A percentile compares a stretch with the other conserved stretches of the same genome.
phyloP scores from a whole-genome alignment of 2,329 filamentous ascomycete species.

The Xylaria sp. region DNA sequence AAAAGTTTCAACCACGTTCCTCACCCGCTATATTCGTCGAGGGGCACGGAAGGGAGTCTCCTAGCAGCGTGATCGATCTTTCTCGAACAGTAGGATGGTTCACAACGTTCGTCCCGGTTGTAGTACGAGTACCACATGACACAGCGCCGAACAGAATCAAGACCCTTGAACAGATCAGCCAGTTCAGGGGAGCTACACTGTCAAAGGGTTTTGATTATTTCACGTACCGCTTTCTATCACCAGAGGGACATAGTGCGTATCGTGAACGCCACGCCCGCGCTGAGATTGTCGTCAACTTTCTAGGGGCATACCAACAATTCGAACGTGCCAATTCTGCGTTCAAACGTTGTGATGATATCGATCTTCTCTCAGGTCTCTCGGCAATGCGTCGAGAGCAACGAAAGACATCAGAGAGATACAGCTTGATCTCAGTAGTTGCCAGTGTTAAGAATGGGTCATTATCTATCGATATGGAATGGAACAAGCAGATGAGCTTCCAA shows the following conservation, averaged over 20 bases:
- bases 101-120: conserved; percentile 23
- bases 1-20: conserved; percentile 3
- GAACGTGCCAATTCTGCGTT: conserved; percentile 16
- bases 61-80: conserved; percentile 15
- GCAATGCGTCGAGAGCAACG: conserved; percentile 21
- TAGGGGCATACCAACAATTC: conserved; percentile 24
- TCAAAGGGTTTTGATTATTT: conserved; percentile 26
- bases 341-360: conserved; percentile 13
- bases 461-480: conserved; percentile 22
- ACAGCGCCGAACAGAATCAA: not conserved
- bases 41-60: conserved; percentile 30
- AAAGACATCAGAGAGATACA: conserved; percentile 22
- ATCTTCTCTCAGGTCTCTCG: conserved; percentile 21
- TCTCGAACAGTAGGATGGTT: conserved; percentile 31
- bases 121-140: conserved; percentile 4
- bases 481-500: conserved; percentile 21
- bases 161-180: not conserved
- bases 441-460: conserved; percentile 21
- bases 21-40: conserved; percentile 25
- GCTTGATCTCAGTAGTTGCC: conserved; percentile 23
- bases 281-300: conserved; percentile 26
- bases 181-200: conserved; percentile 7
- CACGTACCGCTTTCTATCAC: not conserved
- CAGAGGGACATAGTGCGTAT: not conserved
- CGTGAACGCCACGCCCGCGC: conserved; percentile 7